Conservation (phyloP, 2,329 filamentous ascomycete genomes). For the Aspergillus tamarii region DNA sequence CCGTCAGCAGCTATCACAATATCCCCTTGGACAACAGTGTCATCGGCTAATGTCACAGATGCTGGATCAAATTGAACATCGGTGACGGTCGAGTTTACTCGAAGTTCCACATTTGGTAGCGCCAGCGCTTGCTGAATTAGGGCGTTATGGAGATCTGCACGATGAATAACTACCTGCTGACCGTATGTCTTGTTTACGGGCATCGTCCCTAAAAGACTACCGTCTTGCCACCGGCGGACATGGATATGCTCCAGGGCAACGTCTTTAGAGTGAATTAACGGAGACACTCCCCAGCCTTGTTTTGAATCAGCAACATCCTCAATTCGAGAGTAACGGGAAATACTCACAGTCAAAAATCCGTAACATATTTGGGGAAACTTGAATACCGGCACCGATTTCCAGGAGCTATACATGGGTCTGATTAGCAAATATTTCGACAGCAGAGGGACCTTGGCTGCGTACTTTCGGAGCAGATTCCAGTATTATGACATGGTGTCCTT, state of each 20-base stretch:
- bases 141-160: constrained; percentile 40
- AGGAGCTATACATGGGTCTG: constrained; percentile 26
- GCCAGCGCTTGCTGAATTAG: constrained; percentile 33
- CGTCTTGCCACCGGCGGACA: constrained; percentile 40
- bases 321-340: background rate
- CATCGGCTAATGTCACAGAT: constrained; percentile 32
- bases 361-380: constrained; percentile 79
- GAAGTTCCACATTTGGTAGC: constrained; percentile 34
- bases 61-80: constrained; percentile 32
- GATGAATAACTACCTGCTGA: constrained; percentile 40
- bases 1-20: constrained; percentile 58
- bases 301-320: background rate
- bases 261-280: constrained; percentile 36
- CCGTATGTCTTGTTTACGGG: constrained; percentile 41
- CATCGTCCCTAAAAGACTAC: constrained; percentile 34
- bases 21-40: constrained; percentile 42
- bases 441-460: constrained; percentile 9
- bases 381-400: constrained; percentile 76
- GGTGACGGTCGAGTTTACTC: constrained; percentile 32
- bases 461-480: constrained; percentile 40
- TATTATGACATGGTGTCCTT: constrained; percentile 37
- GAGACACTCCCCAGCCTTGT: constrained; percentile 40
- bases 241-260: constrained; percentile 40
- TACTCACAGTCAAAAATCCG: constrained; percentile 66
- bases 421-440: background rate